Conservation (phyloP, 2,329 filamentous ascomycete species). For the Fusarium tricinctum region DNA sequence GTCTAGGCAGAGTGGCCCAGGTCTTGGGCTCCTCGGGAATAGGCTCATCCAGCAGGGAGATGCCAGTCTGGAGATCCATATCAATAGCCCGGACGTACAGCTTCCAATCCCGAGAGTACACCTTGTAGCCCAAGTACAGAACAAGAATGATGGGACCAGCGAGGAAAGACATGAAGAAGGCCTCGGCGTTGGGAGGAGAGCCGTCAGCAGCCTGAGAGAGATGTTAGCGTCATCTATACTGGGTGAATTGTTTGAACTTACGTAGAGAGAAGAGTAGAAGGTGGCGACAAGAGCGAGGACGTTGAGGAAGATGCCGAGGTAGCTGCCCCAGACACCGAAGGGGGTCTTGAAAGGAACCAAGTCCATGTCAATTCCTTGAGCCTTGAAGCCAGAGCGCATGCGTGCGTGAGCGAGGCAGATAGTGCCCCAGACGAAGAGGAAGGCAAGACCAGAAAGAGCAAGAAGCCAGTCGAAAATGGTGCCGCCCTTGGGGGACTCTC, state of each 20-base stretch:
- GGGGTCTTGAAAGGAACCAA: conserved; percentile 87
- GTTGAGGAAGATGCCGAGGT: conserved; percentile 82
- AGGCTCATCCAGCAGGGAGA: conserved; percentile 74
- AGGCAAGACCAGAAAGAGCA: conserved; percentile 78
- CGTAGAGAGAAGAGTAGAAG: conserved; percentile 75
- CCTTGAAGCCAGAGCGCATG: conserved; percentile 82
- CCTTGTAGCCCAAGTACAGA: conserved; percentile 81
- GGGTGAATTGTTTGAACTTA: not conserved
- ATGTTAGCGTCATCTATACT: not conserved
- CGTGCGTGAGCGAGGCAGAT: conserved; percentile 92
- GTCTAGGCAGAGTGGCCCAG: conserved; percentile 8
- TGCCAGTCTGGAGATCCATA: conserved; percentile 89
- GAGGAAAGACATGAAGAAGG: conserved; percentile 81
- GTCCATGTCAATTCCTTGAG: conserved; percentile 74
- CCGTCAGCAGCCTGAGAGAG: conserved; percentile 57
- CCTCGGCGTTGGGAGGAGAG: conserved; percentile 76
- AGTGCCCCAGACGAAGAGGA: conserved; percentile 84
- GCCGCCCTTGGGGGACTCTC: conserved; percentile 70
- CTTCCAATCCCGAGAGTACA: conserved; percentile 73
- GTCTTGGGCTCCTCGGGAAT: conserved; percentile 74
- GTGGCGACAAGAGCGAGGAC: conserved; percentile 81
- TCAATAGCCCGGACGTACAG: conserved; percentile 74
- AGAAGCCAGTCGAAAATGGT: conserved; percentile 86
- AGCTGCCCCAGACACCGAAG: conserved; percentile 84
- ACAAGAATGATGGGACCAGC: conserved; percentile 75